A percentile compares a stretch with the other conserved stretches of the same genome.
Conservation (phyloP, 805 yeast genomes). For the Teunomyces funiuensis region DNA sequence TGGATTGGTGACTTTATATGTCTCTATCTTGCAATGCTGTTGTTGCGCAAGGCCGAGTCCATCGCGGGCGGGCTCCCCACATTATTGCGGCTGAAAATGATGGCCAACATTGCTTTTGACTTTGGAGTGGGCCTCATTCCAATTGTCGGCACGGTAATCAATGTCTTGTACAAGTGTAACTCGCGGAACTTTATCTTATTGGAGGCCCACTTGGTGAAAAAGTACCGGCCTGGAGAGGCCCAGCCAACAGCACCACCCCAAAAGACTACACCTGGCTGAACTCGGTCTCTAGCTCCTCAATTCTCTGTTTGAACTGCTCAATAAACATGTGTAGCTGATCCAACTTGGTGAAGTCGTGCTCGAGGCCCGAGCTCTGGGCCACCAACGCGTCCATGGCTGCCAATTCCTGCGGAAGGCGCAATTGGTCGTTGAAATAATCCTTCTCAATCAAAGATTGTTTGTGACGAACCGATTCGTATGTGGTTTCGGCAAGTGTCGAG, state of each 20-base stretch:
- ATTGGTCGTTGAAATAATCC: constrained; percentile 20
- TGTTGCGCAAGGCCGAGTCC: constrained; percentile 30
- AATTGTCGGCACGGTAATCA: constrained; percentile 22
- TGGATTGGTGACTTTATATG: constrained; percentile 41
- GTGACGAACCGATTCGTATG: constrained; percentile 28
- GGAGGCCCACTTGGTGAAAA: constrained; percentile 37
- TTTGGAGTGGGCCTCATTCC: constrained; percentile 39
- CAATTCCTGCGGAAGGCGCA: constrained; percentile 41
- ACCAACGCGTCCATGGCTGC: constrained; percentile 39
- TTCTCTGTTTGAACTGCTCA: constrained; percentile 21
- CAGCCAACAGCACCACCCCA: neutral
- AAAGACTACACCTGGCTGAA: constrained; percentile 6
- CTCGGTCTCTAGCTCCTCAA: constrained; percentile 16
- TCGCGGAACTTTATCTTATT: constrained; percentile 27
- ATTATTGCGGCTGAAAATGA: constrained; percentile 31
- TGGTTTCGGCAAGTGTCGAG: constrained; percentile 43
- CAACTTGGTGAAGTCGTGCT: constrained; percentile 51
- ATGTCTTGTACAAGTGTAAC: constrained; percentile 24
- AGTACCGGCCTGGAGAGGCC: constrained; percentile 19
- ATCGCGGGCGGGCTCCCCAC: constrained; percentile 42
- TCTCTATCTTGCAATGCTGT: constrained; percentile 26
- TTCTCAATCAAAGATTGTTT: constrained; percentile 30
- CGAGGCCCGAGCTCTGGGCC: constrained; percentile 48
- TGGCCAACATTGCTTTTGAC: constrained; percentile 39
- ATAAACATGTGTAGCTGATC: constrained; percentile 45